Conservation (phyloP, 768 basidiomycete genomes). For the Serendipita indica region DNA sequence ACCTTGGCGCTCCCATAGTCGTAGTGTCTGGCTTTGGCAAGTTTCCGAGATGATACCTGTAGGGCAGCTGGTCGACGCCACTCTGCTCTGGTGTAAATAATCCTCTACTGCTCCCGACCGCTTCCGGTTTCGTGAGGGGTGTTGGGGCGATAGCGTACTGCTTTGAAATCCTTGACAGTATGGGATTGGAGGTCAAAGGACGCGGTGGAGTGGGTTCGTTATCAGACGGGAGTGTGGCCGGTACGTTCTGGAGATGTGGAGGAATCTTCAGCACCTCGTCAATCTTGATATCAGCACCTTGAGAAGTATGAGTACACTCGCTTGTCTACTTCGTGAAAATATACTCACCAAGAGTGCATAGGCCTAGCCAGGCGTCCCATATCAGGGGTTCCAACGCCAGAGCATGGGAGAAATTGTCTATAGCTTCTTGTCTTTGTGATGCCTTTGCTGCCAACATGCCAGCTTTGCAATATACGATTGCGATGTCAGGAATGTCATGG, state of each 20-base stretch:
- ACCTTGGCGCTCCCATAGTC: too few relatives aligned
- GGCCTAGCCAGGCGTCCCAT: conserved; percentile 86
- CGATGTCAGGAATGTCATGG: conserved; percentile 52
- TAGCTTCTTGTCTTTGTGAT: conserved; percentile 62
- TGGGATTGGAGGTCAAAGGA: conserved; percentile 11
- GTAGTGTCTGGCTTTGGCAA: not conserved
- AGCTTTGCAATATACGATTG: conserved; percentile 58
- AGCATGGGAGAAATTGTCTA: conserved; percentile 52
- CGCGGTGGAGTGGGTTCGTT: conserved; percentile 22
- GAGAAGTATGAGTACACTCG: conserved; percentile 12
- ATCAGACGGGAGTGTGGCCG: conserved; percentile 40
- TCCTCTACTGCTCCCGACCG: conserved; percentile 42
- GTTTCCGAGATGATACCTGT: not conserved
- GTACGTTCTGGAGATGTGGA: conserved; percentile 40
- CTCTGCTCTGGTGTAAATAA: conserved; percentile 58
- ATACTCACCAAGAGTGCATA: conserved; percentile 59
- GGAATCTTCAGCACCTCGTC: conserved; percentile 53
- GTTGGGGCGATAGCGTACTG: conserved; percentile 8
- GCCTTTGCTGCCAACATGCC: conserved; percentile 66
- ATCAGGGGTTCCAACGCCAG: conserved; percentile 60
- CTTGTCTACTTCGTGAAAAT: conserved; percentile 10
- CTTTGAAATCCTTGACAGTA: conserved; percentile 2
- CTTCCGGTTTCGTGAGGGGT: conserved; percentile 19
- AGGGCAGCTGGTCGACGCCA: not conserved
- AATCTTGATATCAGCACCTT: conserved; percentile 56